phyloP scores from a whole-genome alignment of 352 stramenopile species.

The Phytopythium kandeliae region DNA sequence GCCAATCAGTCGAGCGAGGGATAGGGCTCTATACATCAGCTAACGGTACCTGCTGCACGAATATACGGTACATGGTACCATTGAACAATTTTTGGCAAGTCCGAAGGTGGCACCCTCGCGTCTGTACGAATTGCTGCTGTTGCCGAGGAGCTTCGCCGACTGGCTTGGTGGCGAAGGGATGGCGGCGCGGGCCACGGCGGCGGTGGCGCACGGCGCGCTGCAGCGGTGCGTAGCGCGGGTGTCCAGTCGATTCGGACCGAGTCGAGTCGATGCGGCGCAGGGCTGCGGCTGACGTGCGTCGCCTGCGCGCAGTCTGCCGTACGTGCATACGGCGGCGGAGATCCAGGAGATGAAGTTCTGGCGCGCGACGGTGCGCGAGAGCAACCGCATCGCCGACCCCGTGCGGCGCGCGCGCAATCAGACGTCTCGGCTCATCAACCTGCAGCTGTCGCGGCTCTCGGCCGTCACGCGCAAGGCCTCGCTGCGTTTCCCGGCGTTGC shows the following conservation, averaged over 20 bases:
- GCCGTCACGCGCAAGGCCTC: conserved; percentile 63
- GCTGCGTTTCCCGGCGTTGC: conserved; percentile 71
- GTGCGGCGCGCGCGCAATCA: conserved; percentile 81
- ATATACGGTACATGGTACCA: too few species aligned
- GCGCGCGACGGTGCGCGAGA: conserved; percentile 61
- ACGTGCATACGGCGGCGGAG: conserved; percentile 73
- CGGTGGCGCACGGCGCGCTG: conserved; percentile 56
- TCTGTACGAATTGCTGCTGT: background rate
- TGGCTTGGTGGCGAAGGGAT: conserved; percentile 5
- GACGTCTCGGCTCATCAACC: conserved; percentile 76
- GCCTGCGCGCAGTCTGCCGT: conserved; percentile 46
- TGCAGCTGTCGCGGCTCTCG: conserved; percentile 70
- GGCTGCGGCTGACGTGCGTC: background rate
- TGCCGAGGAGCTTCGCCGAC: too few species aligned
- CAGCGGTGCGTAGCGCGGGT: conserved; percentile 33
- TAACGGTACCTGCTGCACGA: too few species aligned
- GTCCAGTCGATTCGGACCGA: too few species aligned
- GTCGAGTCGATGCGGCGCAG: background rate
- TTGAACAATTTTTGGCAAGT: too few species aligned
- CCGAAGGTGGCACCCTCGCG: too few species aligned
- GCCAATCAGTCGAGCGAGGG: background rate
- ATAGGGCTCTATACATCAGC: too few species aligned
- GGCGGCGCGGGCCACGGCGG: conserved; percentile 9
- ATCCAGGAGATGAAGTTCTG: conserved; percentile 89
- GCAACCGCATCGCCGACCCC: conserved; percentile 71